Percentiles rank a stretch among this genome's conserved stretches.
Conservation (phyloP, 2,329 filamentous ascomycete species). For the Penicillium oxalicum region DNA sequence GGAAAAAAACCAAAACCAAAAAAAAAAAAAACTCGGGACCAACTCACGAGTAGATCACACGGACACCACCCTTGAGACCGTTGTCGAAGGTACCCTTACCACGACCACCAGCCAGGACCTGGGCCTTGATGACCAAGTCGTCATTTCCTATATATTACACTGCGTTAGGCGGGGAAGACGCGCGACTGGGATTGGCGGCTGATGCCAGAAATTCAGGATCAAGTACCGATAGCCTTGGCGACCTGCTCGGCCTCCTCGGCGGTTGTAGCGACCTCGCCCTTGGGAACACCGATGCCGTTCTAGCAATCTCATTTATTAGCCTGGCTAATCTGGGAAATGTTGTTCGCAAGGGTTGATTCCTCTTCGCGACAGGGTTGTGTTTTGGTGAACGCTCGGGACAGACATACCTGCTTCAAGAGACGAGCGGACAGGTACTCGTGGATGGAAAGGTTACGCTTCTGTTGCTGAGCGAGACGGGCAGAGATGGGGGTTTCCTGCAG, state of each 20-base stretch:
- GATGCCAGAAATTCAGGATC: background rate
- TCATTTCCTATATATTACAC: constrained; percentile 53
- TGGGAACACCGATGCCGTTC: constrained; percentile 92
- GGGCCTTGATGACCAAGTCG: constrained; percentile 99
- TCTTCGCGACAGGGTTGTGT: constrained; percentile 11
- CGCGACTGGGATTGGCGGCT: constrained; percentile 3
- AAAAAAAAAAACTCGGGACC: no score
- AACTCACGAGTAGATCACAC: constrained; percentile 88
- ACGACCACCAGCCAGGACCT: constrained; percentile 94
- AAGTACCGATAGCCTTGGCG: constrained; percentile 76
- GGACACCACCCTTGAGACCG: constrained; percentile 95
- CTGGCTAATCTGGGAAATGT: background rate
- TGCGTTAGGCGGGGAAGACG: constrained; percentile 15
- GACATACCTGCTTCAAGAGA: constrained; percentile 64
- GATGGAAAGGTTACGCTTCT: constrained; percentile 85
- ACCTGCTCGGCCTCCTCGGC: constrained; percentile 85
- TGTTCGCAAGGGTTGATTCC: constrained; percentile 3
- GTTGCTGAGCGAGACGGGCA: constrained; percentile 58
- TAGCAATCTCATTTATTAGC: constrained; percentile 38
- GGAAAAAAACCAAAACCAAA: background rate
- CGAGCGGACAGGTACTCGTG: constrained; percentile 97
- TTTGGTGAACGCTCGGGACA: constrained; percentile 1
- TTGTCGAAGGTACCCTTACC: constrained; percentile 98
- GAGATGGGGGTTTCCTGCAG: constrained; percentile 52
- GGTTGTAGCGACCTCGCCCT: constrained; percentile 77